Evolutionary conservation across 345 rosid species (phyloP).

Genomic region (Passiflora organensis): DNA sequence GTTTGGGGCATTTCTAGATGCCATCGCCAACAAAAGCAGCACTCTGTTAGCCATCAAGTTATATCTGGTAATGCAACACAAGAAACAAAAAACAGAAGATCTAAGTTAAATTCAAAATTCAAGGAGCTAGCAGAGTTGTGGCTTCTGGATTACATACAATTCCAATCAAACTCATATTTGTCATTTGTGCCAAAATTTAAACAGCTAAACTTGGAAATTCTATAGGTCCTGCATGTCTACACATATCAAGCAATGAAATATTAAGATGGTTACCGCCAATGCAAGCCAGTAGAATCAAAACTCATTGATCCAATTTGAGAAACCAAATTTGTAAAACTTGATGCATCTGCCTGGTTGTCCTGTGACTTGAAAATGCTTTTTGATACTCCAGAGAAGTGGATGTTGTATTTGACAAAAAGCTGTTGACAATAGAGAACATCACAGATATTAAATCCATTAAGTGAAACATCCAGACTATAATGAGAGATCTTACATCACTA

Average conservation of each 20-base stretch:
- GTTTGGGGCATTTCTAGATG: constrained; percentile 63
- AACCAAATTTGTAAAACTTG: constrained; percentile 70
- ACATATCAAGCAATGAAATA: constrained; percentile 14
- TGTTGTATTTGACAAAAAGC: constrained; percentile 99
- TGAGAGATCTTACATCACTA: constrained; percentile 59
- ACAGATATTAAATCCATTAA: constrained; percentile 10
- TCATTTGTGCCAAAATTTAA: constrained; percentile 11
- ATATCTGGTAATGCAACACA: constrained; percentile 48
- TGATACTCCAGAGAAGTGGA: constrained; percentile 82
- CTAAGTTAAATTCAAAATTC: background rate
- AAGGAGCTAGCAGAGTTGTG: background rate
- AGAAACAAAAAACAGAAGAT: constrained; percentile 4
- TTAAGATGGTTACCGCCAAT: constrained; percentile 73
- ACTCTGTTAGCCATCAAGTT: constrained; percentile 99
- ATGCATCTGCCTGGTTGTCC: constrained; percentile 53
- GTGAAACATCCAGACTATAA: constrained; percentile 7
- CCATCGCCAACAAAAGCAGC: constrained; percentile 86
- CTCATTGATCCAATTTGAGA: constrained; percentile 83
- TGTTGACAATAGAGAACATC: constrained; percentile 32
- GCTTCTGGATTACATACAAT: background rate
- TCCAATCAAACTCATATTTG: constrained; percentile 1
- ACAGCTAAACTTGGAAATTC: background rate
- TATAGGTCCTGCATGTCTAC: constrained; percentile 3
- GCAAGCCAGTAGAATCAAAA: constrained; percentile 83
- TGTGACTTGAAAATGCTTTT: constrained; percentile 62